Percentiles rank a stretch among this genome's conserved stretches.
Conservation (phyloP, 352 stramenopile genomes). For the Globisporangium irregulare region DNA sequence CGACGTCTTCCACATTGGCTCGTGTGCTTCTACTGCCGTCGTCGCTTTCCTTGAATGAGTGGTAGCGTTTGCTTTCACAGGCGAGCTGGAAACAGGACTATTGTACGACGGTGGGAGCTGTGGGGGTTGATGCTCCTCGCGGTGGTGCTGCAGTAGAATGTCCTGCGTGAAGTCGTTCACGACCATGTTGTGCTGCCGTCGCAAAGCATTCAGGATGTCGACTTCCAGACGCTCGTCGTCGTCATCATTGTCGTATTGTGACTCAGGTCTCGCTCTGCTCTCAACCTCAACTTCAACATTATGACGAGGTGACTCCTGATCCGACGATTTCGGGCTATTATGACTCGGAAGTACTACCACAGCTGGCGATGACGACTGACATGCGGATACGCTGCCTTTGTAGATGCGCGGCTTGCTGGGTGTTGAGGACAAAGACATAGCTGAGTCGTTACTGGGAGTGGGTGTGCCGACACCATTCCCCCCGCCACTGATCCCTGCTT, state of each 20-base stretch:
- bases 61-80: neutral
- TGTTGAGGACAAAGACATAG: neutral
- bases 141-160: conserved; percentile 31
- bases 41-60: neutral
- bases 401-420: conserved; percentile 16
- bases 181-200: conserved; percentile 50
- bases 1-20: neutral
- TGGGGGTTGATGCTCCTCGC: neutral
- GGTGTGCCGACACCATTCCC: neutral
- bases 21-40: neutral
- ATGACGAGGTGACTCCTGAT: neutral
- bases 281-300: neutral
- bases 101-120: conserved; percentile 10
- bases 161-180: conserved; percentile 54
- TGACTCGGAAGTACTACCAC: neutral
- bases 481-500: conserved; percentile 3
- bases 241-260: conserved; percentile 9
- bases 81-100: neutral
- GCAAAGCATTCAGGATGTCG: conserved; percentile 31
- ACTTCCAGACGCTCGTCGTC: conserved; percentile 18
- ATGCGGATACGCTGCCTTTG: conserved; percentile 28
- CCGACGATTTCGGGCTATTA: neutral
- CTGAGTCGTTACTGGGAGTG: conserved; percentile 8
- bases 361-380: conserved; percentile 10
- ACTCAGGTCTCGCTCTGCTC: neutral